These are phyloP conservation scores for Blumeria graminis DNA, from an alignment of 2,329 filamentous ascomycete species.

Conservation along the genomic window DNA sequence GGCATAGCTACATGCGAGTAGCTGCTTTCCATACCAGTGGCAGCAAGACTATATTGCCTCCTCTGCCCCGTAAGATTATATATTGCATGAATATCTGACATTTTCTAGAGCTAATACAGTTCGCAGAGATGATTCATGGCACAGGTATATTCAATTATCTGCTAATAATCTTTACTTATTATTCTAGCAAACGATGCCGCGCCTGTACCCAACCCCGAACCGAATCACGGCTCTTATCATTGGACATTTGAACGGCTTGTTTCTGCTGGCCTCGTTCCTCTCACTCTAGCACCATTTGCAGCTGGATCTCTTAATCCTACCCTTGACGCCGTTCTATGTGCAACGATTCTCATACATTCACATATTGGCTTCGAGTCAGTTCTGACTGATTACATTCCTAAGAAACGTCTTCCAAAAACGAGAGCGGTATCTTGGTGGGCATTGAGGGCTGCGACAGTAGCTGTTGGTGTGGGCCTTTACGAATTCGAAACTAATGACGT, in stretches of 20 bases:
- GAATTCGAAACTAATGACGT: slow-evolving; percentile 99
- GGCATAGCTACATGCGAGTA: slow-evolving; percentile 22
- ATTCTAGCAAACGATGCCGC: slow-evolving; percentile 62
- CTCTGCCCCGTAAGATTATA: slow-evolving; percentile 50
- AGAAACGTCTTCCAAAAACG: slow-evolving; percentile 39
- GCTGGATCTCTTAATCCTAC: slow-evolving; percentile 75
- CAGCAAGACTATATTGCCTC: slow-evolving; percentile 53
- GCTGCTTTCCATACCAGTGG: slow-evolving; percentile 74
- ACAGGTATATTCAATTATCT: slow-evolving; percentile 28
- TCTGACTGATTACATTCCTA: slow-evolving; percentile 80
- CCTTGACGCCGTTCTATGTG: slow-evolving; percentile 67
- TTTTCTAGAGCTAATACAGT: slow-evolving; percentile 19
- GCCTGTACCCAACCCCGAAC: slow-evolving; percentile 43
- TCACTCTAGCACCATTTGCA: slow-evolving; percentile 79
- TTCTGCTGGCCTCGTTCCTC: slow-evolving; percentile 57
- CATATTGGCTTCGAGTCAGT: slow-evolving; percentile 86
- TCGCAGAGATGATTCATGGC: slow-evolving; percentile 47
- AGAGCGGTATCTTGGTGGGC: slow-evolving; percentile 50
- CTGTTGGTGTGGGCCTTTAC: slow-evolving; percentile 74
- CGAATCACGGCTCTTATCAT: slow-evolving; percentile 86
- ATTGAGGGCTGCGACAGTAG: slow-evolving; percentile 53
- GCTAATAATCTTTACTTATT: slow-evolving; percentile 8
- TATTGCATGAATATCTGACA: not conserved
- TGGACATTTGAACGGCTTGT: slow-evolving; percentile 88
- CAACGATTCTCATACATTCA: slow-evolving; percentile 66